Percentiles rank a stretch among this genome's conserved stretches.
These are phyloP conservation scores for Xylariaceae sp. DNA, from an alignment of 2,329 filamentous ascomycete genomes.

Conservation along the genomic window DNA sequence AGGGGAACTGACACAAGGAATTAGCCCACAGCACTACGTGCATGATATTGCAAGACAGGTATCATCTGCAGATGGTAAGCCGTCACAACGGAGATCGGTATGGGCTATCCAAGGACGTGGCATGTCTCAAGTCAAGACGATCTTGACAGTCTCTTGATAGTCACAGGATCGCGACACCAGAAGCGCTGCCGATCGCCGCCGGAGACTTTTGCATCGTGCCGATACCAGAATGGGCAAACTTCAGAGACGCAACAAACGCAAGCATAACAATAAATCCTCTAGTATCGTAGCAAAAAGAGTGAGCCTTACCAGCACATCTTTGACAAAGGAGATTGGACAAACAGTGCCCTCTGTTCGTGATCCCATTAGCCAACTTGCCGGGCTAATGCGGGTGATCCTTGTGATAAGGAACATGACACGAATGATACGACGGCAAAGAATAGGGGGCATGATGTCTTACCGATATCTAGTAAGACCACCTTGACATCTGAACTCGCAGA, in stretches of 20 bases:
- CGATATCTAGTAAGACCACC: slow-evolving; percentile 55
- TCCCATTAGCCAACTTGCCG: slow-evolving; percentile 40
- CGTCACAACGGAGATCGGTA: slow-evolving; percentile 11
- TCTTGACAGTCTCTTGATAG: slow-evolving; percentile 15
- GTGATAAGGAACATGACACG: slow-evolving; percentile 17
- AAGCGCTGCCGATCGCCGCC: slow-evolving; percentile 22
- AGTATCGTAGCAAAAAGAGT: slow-evolving; percentile 6
- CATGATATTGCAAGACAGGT: neutral
- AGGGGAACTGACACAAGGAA: slow-evolving; percentile 60
- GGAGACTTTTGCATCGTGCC: slow-evolving; percentile 18
- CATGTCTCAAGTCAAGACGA: slow-evolving; percentile 16
- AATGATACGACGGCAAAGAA: slow-evolving; percentile 22
- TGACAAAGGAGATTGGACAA: slow-evolving; percentile 79
- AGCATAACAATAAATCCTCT: slow-evolving; percentile 7
- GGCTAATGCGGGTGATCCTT: slow-evolving; percentile 33
- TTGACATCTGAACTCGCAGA: slow-evolving; percentile 35
- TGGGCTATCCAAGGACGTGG: slow-evolving; percentile 9
- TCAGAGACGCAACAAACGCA: neutral
- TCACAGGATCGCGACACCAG: slow-evolving; percentile 17
- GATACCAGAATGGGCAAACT: slow-evolving; percentile 17
- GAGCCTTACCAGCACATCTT: slow-evolving; percentile 70
- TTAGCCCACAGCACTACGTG: slow-evolving; percentile 6
- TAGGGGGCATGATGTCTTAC: slow-evolving; percentile 39
- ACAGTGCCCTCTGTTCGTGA: slow-evolving; percentile 67
- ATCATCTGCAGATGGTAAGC: slow-evolving; percentile 8